phyloP scores from a whole-genome alignment of 163 green algal genomes.

The Volvox carteri region DNA sequence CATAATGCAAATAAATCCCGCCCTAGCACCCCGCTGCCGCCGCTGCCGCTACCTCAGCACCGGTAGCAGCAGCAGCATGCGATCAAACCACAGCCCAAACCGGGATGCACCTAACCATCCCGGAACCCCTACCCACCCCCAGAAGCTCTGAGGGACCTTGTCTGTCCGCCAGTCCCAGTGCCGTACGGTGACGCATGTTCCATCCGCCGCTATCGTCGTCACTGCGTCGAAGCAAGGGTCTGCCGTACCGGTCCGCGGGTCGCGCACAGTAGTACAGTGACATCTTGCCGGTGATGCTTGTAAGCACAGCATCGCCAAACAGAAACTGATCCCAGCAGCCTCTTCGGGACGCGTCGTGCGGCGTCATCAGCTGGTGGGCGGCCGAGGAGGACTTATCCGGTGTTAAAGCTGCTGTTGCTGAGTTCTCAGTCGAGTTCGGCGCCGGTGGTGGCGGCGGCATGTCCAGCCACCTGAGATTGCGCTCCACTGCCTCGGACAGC shows the following conservation, averaged over 20 bases:
- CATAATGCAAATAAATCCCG: too few relatives aligned
- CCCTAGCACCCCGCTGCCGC: too few relatives aligned
- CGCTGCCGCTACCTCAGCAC: too few relatives aligned
- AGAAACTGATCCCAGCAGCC: constrained; percentile 58
- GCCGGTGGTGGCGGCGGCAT: background rate
- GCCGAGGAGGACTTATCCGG: too few relatives aligned
- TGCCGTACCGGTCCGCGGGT: background rate
- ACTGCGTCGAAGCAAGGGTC: background rate
- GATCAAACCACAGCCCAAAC: too few relatives aligned
- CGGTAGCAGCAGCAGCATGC: too few relatives aligned
- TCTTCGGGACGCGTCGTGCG: constrained; percentile 16
- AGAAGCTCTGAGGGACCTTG: background rate
- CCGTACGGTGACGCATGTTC: constrained; percentile 1
- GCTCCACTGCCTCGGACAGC: constrained; percentile 38
- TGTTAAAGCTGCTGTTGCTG: background rate
- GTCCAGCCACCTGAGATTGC: constrained; percentile 55
- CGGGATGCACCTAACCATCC: too few relatives aligned
- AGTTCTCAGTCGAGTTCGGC: background rate
- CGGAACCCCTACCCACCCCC: too few relatives aligned
- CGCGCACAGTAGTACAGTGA: constrained; percentile 28
- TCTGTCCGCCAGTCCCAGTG: constrained; percentile 1
- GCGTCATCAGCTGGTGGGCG: background rate
- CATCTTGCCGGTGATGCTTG: constrained; percentile 1
- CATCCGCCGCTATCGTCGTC: constrained; percentile 23
- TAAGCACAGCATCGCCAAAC: constrained; percentile 43